Percentiles rank a stretch among this genome's conserved stretches.
These are phyloP conservation scores for Flaveria floridana DNA, from an alignment of 140 eudicot genomes.

Conservation along the genomic window DNA sequence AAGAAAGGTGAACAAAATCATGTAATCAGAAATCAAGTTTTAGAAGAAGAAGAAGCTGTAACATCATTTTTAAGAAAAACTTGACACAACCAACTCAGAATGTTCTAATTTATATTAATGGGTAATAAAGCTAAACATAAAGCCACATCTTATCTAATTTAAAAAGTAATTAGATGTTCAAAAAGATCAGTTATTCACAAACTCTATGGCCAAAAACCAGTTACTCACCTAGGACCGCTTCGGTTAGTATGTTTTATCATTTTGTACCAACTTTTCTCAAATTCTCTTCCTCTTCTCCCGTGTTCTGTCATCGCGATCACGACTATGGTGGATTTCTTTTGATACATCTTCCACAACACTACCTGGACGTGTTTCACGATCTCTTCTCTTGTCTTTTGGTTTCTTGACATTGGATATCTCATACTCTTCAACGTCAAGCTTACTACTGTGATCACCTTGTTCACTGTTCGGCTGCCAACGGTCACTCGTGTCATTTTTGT, in stretches of 20 bases:
- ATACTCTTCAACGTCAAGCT: not conserved
- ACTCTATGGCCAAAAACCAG: constrained; percentile 1
- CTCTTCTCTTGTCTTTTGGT: constrained; percentile 11
- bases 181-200: not conserved
- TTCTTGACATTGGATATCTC: constrained; percentile 13
- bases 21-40: no score
- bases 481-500: constrained; percentile 19
- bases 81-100: not conserved
- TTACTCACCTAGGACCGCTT: not conserved
- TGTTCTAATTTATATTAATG: not conserved
- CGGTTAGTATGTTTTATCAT: not conserved
- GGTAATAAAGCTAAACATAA: not conserved
- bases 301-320: constrained; percentile 18
- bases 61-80: no score
- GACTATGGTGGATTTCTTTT: constrained; percentile 14
- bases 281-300: constrained; percentile 31
- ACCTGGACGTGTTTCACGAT: constrained; percentile 17
- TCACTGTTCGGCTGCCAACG: constrained; percentile 40
- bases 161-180: not conserved
- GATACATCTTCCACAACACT: constrained; percentile 21
- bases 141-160: not conserved
- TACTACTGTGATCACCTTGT: constrained; percentile 8
- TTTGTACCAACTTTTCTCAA: constrained; percentile 15
- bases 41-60: no score
- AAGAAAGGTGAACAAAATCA: no score